Evolutionary conservation across 2,329 filamentous ascomycete genomes (phyloP), one percentile per base, ranked within the genome.

Genomic region (Sporothrix humicola): DNA sequence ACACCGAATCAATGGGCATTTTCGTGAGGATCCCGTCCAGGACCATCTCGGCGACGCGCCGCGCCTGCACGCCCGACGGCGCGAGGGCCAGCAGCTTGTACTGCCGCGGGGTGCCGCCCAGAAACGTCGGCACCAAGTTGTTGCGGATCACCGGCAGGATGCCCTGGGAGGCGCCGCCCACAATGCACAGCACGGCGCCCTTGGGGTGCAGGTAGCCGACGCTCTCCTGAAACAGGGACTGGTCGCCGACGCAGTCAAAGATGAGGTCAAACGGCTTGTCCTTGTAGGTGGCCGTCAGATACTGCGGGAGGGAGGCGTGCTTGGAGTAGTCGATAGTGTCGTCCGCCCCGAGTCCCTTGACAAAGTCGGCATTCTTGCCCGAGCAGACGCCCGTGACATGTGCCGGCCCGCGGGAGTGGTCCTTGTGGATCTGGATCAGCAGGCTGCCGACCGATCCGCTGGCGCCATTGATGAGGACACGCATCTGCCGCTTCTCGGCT

Each of bases 371-470:
- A 66, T 88, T 88, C 59, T 76, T 80, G 1, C 79, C 82, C 1
- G 85, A 87, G 77, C 86, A 88, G 12, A 87, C 82, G 0, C 79
- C 86, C 0, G 83, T 83, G 1, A 88, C 82, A 68, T 80, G 78
- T 2, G 85, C 86, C 31, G 31, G 31, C 0, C 80, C 78, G 70
- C 79, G 75, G 56, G 83, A 26, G n/a, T 15, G 9, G 58, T 15
- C 81, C 75, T 85, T 81, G 76, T 79, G 75, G n/a, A 86, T 82
- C 79, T 88, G 86, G 65, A 86, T 79, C 1, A 82, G 79, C 69
- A 87, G 76, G 23, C 82, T 81, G 13, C 86, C 86, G 6, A 88
- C 83, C 13, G 85, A 86, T 0, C 86, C 86, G 76, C 85, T 86
- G 23, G 84, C 86, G 3, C 85, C 86, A 75, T 87, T 86, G 3